Evolutionary conservation across 2,329 filamentous ascomycete genomes (phyloP).

Genomic region (Cladorrhinum sp.): DNA sequence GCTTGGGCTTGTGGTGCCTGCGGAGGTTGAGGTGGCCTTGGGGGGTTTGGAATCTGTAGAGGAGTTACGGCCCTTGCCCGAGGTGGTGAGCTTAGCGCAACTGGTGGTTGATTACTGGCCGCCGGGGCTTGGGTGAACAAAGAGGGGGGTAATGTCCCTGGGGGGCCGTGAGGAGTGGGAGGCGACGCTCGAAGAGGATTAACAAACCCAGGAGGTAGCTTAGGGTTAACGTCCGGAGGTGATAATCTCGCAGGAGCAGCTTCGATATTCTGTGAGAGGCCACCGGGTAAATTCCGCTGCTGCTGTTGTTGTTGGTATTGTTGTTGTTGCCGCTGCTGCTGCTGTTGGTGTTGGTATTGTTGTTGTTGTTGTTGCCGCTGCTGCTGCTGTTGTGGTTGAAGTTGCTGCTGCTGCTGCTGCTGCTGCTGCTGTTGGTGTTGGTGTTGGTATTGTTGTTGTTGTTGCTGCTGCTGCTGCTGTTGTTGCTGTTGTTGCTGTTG

Average conservation of each 20-base stretch:
- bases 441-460: no score
- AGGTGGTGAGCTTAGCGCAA: not conserved
- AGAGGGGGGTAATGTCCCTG: not conserved
- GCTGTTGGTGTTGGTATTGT: no score
- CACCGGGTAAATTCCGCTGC: not conserved
- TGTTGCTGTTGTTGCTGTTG: no score
- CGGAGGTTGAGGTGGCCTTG: not conserved
- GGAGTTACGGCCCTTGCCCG: constrained; percentile 1
- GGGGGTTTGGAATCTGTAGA: not conserved
- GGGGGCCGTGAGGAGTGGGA: constrained; percentile 1
- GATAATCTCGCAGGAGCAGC: not conserved
- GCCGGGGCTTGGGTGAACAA: not conserved
- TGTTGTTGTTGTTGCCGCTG: no score
- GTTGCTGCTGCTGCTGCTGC: no score
- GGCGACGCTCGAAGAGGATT: constrained; percentile 9
- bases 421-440: no score
- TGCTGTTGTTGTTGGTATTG: not conserved
- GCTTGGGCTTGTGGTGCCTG: no score
- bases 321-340: no score
- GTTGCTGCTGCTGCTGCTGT: no score
- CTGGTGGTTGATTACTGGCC: constrained; percentile 2
- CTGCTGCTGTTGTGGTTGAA: no score
- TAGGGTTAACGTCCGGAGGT: not conserved
- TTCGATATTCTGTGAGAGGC: not conserved
- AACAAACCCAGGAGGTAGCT: not conserved